Base-by-base conservation (phyloP, 2,329 filamentous ascomycete species). In the Monilinia fructicola region DNA sequence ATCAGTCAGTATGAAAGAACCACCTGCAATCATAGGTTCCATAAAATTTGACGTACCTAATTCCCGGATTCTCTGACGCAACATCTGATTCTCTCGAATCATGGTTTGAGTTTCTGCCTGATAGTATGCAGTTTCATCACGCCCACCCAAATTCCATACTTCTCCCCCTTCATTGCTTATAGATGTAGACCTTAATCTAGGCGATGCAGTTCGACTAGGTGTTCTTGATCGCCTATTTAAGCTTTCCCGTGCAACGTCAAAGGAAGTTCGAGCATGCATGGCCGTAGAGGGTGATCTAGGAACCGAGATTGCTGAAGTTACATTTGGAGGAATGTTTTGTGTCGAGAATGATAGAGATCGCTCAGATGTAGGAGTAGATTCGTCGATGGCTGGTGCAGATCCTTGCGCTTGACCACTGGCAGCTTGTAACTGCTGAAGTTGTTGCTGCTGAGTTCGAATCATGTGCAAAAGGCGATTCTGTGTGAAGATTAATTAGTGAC, bases 71-170 rank as follows among this genome's bases (percentile, higher is more conserved):
- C 91, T 83, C 75, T 88, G 84, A 69, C 89, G 87, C 62, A 94
- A 80, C 90, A 94, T 93, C 78, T 93, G 90, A 72, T 93, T 94
- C 79, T 93, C 91, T 35, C 91, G 83, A 28, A 87, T 84, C 73
- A 94, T 78, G 79, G 87, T 92, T 78, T 92, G 89, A 1, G 90
- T 92, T 78, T 94, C 91, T 5, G 90, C 90, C 76, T 93, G 90
- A 73, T 93, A 93, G 76, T 92, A 93, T 0, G 89, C 88, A 70
- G 84, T 88, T 76, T 93, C 90, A 73, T 93, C 90, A 23, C 90
- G 82, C 10, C 84, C 85, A n/a, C 84, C 85, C 1, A 90, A 81
- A 58, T 84, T 78, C 79, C 83, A 86, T 40, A 75, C 72, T 62
- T 92, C 88, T 44, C 83, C 84, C 63, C 81, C 82, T 65, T 89